Evolutionary conservation across 208 protist genomes (phyloP).

Genomic region (Wallacemonas collosoma): DNA sequence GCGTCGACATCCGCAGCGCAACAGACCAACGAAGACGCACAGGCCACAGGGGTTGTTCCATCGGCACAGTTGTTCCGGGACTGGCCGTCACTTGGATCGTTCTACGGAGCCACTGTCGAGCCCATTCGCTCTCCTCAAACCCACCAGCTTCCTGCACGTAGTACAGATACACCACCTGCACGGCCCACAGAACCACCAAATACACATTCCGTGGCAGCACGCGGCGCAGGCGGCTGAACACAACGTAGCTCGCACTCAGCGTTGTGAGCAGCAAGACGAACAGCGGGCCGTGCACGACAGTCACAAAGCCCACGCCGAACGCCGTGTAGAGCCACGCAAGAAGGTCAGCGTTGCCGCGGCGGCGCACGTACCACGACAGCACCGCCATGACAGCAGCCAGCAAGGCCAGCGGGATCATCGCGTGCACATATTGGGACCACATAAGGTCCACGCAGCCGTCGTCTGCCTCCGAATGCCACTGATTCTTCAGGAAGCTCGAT

Average conservation of each 20-base stretch:
- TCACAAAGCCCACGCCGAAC: neutral
- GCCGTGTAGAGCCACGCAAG: neutral
- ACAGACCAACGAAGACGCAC: neutral
- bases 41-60: neutral
- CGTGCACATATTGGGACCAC: neutral
- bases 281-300: neutral
- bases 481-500: neutral
- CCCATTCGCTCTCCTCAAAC: neutral
- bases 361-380: constrained; percentile 2
- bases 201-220: neutral
- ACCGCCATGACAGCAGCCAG: neutral
- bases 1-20: neutral
- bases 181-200: neutral
- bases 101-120: neutral
- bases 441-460: neutral
- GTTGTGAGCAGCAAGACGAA: neutral
- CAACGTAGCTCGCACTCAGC: neutral
- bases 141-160: neutral
- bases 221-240: neutral
- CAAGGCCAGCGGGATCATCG: neutral
- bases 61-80: neutral
- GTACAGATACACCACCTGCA: neutral
- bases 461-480: constrained; percentile 8
- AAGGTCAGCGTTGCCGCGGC: neutral
- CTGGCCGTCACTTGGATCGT: no score